Conservation (phyloP, 73 alveolate genomes). For the Paramecium primaurelia region DNA sequence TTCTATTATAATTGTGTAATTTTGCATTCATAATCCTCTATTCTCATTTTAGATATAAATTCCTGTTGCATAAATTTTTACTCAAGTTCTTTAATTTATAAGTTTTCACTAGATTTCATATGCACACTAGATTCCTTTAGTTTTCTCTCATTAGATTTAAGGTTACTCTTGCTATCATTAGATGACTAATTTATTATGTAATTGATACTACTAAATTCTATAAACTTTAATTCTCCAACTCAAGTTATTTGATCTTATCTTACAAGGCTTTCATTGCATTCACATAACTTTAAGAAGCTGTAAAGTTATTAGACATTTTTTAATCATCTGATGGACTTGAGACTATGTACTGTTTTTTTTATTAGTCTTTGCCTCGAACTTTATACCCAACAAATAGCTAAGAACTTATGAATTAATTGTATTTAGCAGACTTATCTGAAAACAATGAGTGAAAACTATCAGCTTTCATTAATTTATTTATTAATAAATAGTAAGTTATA, state of each 20-base stretch:
- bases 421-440: neutral
- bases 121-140: neutral
- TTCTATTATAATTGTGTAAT: neutral
- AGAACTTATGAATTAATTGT: neutral
- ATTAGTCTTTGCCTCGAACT: neutral
- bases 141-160: neutral
- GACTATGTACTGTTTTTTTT: neutral
- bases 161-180: neutral
- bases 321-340: neutral
- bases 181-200: neutral
- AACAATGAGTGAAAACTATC: neutral
- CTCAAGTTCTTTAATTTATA: neutral
- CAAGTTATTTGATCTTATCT: neutral
- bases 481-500: neutral
- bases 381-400: neutral
- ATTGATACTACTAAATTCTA: neutral
- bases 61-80: neutral
- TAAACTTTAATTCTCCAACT: neutral
- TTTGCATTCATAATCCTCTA: neutral
- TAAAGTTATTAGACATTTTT: neutral
- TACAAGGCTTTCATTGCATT: constrained; percentile 18
- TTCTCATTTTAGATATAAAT: neutral
- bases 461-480: neutral
- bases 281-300: neutral
- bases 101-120: neutral